Evolutionary conservation across 768 basidiomycete species (phyloP), one percentile per base, ranked within the genome.

Genomic region (Macrocybe gigantea): DNA sequence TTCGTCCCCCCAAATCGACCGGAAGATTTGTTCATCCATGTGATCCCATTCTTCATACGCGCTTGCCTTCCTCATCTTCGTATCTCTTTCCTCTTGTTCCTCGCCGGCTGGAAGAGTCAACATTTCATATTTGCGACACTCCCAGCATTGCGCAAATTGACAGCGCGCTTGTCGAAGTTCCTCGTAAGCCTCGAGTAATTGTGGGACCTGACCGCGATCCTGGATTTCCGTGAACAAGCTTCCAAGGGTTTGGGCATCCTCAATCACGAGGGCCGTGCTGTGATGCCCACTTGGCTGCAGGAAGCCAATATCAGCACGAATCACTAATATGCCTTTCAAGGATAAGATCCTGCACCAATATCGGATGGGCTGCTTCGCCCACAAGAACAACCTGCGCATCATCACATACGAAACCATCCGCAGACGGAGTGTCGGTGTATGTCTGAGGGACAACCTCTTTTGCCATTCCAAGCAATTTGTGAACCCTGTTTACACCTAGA

Each of bases 311-410:
- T 30, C 12, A 38, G 38, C 10, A 37, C 44, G 30, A 48, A 43
- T 10, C 33, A 22, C 44, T 30, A 36, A 8, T 36, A 33, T 31
- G 36, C n/a, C 11, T 15, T 22, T 44, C 44, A 40, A 31, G 34
- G 31, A 41, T 41, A 40, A 33, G 31, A 31, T 38, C 11, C 55
- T 64, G 46, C 51, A 70, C 81, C 57, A 77, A 63, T 33, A 78
- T 60, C 10, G 80, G 77, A 59, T 83, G 80, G 0, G 77, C 79
- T 2, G 80, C 80, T 46, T 82, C 79, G 42, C 81, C 83, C n/a
- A 81, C 69, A 11, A 83, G 60, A 11, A 77, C 70, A 14, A 77
- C 61, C 43, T 70, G 66, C 6, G 73, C 76, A 13, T 61, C 58
- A 8, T 72, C 66, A 53, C 80, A 78, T 5, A 76, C 73, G 63